Evolutionary conservation across 495 filamentous ascomycete species (phyloP), one percentile per base, ranked within the genome.

Genomic region (Acidiella bohemica): DNA sequence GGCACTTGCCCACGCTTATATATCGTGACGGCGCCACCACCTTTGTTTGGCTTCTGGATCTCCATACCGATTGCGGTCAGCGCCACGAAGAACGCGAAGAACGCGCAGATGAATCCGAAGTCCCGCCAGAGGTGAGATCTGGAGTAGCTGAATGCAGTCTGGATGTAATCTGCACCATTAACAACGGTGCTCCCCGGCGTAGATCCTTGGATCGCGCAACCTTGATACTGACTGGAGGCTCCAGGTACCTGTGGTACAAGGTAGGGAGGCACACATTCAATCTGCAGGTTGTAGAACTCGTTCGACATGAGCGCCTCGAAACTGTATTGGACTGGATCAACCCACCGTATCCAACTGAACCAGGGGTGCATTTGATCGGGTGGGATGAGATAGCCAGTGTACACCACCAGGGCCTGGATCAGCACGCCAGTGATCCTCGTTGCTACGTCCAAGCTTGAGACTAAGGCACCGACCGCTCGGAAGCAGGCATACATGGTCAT

Each of bases 381-480:
- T 22, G 81, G 80, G 27, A 92, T 80, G 7, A 83, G 59, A 55
- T 79, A 94, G 20, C 84, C 84, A 10, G 80, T 86, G 54, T 88
- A 94, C 4, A 92, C 77, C 36, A 90, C 58, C 9, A 86, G 56
- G 1, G 68, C 70, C 41, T 72, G 63, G 9, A 83, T 73, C 1
- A 70, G 53, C 20, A 81, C 73, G 39, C 76, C 75, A 11, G 78
- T 77, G 22, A 80, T 56, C 19, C 70, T 61, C 22, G 75, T 77
- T 4, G 81, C 81, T 39, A 67, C 60, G 51, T 84, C 76, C 26
- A 85, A 65, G 4, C 72, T 74, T 4, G 64, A 59, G 22, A 71
- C 74, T 18, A 80, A 46, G 0, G 81, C 65, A 0, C 81, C 82
- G 18, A 88, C 59, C 21, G 79, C 66, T 33, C 85, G 68, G 62